phyloP scores from a whole-genome alignment of 495 filamentous ascomycete species.

The Zalerion maritima region DNA sequence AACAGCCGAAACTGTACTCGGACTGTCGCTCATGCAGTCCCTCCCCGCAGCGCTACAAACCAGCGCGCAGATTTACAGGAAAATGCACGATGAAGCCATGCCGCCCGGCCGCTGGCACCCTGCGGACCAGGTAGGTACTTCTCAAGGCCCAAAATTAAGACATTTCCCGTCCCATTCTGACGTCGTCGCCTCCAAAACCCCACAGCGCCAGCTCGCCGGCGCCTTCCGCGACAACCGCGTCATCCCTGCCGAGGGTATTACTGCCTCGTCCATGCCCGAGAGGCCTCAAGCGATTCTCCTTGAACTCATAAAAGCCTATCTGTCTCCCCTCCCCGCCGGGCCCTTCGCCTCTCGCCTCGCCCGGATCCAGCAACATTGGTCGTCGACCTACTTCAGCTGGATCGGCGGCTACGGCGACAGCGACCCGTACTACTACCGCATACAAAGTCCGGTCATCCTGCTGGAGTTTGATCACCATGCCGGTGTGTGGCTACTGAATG shows the following conservation, averaged over 20 bases:
- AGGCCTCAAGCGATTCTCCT: conserved; percentile 39
- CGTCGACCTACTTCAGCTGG: conserved; percentile 63
- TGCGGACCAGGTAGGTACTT: conserved; percentile 59
- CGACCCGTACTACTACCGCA: conserved; percentile 61
- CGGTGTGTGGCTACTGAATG: conserved; percentile 61
- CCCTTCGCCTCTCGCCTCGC: conserved; percentile 36
- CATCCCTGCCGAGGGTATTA: conserved; percentile 57
- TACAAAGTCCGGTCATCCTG: conserved; percentile 58
- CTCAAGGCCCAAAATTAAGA: no score
- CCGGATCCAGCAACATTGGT: conserved; percentile 35
- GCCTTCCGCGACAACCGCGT: conserved; percentile 63
- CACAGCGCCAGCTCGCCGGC: conserved; percentile 57
- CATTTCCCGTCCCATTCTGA: no score
- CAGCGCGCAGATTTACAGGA: conserved; percentile 39
- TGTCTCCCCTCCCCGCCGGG: conserved; percentile 44
- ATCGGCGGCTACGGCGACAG: conserved; percentile 51
- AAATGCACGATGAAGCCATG: conserved; percentile 47
- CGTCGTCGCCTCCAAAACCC: no score
- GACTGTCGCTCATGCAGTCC: conserved; percentile 52
- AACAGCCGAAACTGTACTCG: conserved; percentile 46
- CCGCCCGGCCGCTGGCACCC: conserved; percentile 56
- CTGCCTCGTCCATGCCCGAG: conserved; percentile 27
- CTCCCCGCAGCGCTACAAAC: conserved; percentile 31
- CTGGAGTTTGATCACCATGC: conserved; percentile 72
- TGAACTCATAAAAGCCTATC: conserved; percentile 41